Base-by-base conservation (phyloP, 2,329 filamentous ascomycete genomes). In the Alternaria postmessia region DNA sequence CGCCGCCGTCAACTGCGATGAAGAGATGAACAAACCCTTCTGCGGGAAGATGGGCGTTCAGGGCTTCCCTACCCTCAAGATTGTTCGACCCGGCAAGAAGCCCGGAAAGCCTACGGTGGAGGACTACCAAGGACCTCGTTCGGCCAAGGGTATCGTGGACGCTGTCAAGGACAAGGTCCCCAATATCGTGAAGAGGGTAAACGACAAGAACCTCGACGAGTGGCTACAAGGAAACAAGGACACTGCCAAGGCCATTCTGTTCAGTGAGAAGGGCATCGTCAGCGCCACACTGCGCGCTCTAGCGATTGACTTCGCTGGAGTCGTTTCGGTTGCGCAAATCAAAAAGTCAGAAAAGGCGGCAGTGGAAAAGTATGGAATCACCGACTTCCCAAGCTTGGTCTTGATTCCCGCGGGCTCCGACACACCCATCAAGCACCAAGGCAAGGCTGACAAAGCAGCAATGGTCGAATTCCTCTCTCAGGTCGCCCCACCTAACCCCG, bases 41-140 rank as follows among this genome's bases (percentile, higher is more conserved):
- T 99, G 95, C 78, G 88, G 90, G 47, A 81, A 85, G 68, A 91
- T 97, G 87, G 94, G 93, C 56, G 87, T 99, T 6, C 86, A 97
- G 81, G 95, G 95, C 59, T 99, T 97, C 81, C 95, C 95, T 1
- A 98, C 95, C 0, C 84, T 99, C 66, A 99, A 99, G 85, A 94
- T 96, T 48, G 88, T 98, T 54, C 89, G 88, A 22, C 95, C 95
- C 0, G 88, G 91, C 65, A 93, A 92, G 82, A 96, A 94, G 80
- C 81, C 86, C 32, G 90, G 90, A 59, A 91, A 88, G 74, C 94
- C 95, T 1, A 85, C 88, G 4, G 88, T 98, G 7, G 93, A 97
- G 78, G 94, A 97, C 76, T 99, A 99, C 81, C 86, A 95, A 61
- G 95, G 95, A 14, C 83, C 88, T 12, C 88, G 95, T 62, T 90